Percentiles rank a stretch among this genome's conserved stretches.
These are phyloP conservation scores for Udeniomyces megalosporus DNA, from an alignment of 768 basidiomycete genomes.

Conservation along the genomic window DNA sequence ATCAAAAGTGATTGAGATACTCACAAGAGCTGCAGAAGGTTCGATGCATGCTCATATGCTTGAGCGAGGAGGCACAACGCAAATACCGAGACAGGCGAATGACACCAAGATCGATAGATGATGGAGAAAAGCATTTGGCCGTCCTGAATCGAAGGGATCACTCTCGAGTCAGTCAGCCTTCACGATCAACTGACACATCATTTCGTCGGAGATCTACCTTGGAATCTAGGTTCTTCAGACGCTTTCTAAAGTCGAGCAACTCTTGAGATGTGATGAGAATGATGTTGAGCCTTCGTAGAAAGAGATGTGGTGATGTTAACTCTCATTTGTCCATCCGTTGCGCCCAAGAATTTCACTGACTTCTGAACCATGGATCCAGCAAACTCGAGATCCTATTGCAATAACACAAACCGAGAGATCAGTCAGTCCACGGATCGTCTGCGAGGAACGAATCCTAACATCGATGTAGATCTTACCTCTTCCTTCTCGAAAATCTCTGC, in stretches of 20 bases:
- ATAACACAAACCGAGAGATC: background rate
- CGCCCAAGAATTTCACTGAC: background rate
- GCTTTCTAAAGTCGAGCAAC: conserved; percentile 79
- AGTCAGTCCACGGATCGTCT: too few relatives aligned
- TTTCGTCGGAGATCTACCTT: conserved; percentile 40
- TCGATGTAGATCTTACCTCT: conserved; percentile 66
- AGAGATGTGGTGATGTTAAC: background rate
- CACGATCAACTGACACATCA: too few relatives aligned
- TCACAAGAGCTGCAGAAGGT: conserved; percentile 86
- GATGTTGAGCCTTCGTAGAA: conserved; percentile 45
- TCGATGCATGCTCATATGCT: conserved; percentile 96
- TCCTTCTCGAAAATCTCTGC: conserved; percentile 97
- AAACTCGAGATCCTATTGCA: conserved; percentile 83
- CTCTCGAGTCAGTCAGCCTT: background rate
- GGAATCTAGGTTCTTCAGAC: conserved; percentile 82
- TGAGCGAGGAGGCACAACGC: conserved; percentile 91
- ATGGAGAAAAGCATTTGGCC: conserved; percentile 89
- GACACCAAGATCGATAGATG: conserved; percentile 94
- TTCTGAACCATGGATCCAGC: conserved; percentile 96
- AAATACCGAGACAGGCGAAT: conserved; percentile 92
- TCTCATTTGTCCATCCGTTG: background rate
- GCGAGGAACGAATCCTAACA: too few relatives aligned
- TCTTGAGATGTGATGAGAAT: conserved; percentile 94
- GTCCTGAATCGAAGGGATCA: conserved; percentile 43
- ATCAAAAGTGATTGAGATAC: conserved; percentile 23